Percentiles rank a stretch among this genome's conserved stretches.
phyloP scores from a whole-genome alignment of 305 asterid species.

The Solanum hybrid region DNA sequence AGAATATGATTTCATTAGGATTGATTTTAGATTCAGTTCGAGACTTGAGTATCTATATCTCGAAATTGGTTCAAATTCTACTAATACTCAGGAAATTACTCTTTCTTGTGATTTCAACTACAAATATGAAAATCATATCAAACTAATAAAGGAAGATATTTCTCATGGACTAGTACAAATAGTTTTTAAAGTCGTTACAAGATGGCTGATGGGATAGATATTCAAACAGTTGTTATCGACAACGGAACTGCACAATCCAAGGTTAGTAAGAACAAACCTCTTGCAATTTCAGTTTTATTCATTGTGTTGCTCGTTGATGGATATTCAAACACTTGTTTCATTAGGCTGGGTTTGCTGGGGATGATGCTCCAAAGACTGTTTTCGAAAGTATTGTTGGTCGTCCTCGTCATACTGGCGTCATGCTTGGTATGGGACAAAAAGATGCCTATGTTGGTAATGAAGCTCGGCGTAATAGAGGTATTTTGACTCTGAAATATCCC shows the following conservation, averaged over 20 bases:
- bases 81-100: too few species aligned
- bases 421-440: slow-evolving; percentile 15
- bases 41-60: too few species aligned
- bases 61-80: too few species aligned
- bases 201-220: background rate
- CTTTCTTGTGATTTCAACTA: too few species aligned
- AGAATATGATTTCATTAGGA: too few species aligned
- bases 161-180: too few species aligned
- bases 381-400: slow-evolving; percentile 19
- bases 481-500: slow-evolving; percentile 16
- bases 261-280: background rate
- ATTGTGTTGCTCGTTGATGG: background rate
- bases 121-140: too few species aligned
- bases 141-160: too few species aligned
- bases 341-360: slow-evolving; percentile 26
- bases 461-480: slow-evolving; percentile 19
- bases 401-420: slow-evolving; percentile 13
- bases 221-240: background rate
- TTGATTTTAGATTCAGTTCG: too few species aligned
- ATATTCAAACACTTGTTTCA: background rate
- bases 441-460: slow-evolving; percentile 24
- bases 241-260: background rate
- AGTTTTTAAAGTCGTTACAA: background rate
- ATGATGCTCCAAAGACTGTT: background rate
- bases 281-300: background rate